Base-by-base conservation (phyloP, 768 basidiomycete genomes). In the Tulasnella sp. region DNA sequence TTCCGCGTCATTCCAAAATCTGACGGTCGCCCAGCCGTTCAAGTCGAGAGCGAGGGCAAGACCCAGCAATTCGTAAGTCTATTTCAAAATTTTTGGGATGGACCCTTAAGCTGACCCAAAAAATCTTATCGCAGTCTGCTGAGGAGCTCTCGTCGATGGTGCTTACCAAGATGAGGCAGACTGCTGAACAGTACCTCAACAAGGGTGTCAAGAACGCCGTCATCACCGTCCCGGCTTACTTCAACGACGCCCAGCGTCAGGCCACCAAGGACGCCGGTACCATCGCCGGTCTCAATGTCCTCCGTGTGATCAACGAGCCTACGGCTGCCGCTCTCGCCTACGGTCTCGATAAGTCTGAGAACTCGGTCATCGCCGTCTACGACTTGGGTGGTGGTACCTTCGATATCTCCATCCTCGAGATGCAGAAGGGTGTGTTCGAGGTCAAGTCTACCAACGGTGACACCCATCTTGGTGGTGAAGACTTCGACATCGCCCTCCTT, bases 401-500 rank as follows among this genome's bases (percentile, higher is more conserved):
- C 85, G 97, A 99, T 95, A 95, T 99, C 83, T 99, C 98, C 39
- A 96, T 99, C 81, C 88, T 99, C 77, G 96, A 98, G 86, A 99
- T 99, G 95, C 95, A 98, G 85, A 96, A 98, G 85, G 98, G 97
- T 82, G 96, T 99, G 13, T 99, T 99, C 85, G 98, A 99, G 85
- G 98, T 99, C 84, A 99, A 99, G 88, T 98, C 98, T 0, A 99
- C 98, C 77, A 98, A 98, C 83, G 98, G 98, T 84, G 97, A 99
- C 85, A 99, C 98, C 20, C 98, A 99, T 84, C 90, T 99, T 78
- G 98, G 95, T 84, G 92, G 92, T 83, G 98, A 99, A 86, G 98
- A 99, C 85, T 99, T 99, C 83, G 98, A 99, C 83, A 91, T 97
- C 77, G 86, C 90, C 51, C 90, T 99, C 61, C 92, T 99, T 80